Conservation (phyloP, 2,329 filamentous ascomycete species). For the Salinomyces thailandicus region DNA sequence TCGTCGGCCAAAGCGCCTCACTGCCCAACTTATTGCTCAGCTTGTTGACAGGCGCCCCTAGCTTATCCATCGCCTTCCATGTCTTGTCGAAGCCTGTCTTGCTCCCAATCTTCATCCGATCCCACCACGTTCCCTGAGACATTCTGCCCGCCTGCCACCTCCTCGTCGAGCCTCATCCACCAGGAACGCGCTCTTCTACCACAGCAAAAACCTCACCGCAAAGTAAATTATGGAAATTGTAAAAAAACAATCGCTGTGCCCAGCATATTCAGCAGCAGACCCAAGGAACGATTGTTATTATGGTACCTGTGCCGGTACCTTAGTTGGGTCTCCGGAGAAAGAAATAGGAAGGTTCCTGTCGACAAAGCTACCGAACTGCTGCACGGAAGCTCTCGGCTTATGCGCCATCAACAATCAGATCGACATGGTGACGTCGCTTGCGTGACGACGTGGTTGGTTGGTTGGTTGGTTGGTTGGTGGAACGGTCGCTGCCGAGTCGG, state of each 20-base stretch:
- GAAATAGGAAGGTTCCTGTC: too few relatives aligned
- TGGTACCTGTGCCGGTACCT: neutral
- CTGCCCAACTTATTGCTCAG: slow-evolving; percentile 71
- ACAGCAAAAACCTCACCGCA: too few relatives aligned
- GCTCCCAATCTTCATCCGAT: slow-evolving; percentile 42
- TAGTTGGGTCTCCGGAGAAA: too few relatives aligned
- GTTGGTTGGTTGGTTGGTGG: too few relatives aligned
- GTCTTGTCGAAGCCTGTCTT: slow-evolving; percentile 66
- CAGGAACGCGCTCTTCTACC: too few relatives aligned
- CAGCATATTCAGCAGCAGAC: neutral
- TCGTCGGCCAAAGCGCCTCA: slow-evolving; percentile 78
- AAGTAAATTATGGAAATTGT: too few relatives aligned
- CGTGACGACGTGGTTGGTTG: too few relatives aligned
- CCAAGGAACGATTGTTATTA: neutral
- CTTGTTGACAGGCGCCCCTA: slow-evolving; percentile 61
- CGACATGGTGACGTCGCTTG: slow-evolving; percentile 1
- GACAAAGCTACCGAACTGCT: too few relatives aligned
- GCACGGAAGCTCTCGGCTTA: neutral
- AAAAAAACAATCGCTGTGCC: too few relatives aligned
- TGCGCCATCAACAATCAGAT: neutral
- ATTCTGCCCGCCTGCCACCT: slow-evolving; percentile 6
- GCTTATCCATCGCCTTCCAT: slow-evolving; percentile 56
- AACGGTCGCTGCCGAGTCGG: too few relatives aligned
- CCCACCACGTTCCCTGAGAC: slow-evolving; percentile 36
- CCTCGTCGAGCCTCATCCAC: too few relatives aligned